Evolutionary conservation across 345 rosid species (phyloP).

Genomic region (Zanthoxylum bungeanum): DNA sequence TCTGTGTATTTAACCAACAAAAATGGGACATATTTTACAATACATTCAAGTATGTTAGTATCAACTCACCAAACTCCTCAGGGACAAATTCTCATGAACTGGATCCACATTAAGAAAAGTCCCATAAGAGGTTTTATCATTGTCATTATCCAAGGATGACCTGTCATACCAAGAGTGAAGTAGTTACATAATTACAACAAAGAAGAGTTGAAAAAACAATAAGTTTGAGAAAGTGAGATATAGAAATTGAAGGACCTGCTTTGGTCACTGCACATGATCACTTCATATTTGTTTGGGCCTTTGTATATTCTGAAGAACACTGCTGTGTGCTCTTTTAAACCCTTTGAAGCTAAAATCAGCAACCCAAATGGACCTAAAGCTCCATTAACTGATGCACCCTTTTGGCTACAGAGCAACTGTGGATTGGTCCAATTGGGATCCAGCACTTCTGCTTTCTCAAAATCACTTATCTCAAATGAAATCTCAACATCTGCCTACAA

Average conservation of each 20-base stretch:
- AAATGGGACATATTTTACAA: neutral
- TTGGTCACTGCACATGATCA: conserved; percentile 84
- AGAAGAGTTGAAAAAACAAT: neutral
- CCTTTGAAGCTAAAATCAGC: conserved; percentile 57
- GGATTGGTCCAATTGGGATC: conserved; percentile 51
- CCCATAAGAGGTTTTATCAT: conserved; percentile 31
- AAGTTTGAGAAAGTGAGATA: neutral
- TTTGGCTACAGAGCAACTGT: conserved; percentile 43
- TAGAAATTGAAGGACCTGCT: conserved; percentile 31
- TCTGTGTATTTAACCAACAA: neutral
- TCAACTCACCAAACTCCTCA: conserved; percentile 36
- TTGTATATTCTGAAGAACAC: conserved; percentile 35
- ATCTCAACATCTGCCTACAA: conserved; percentile 72
- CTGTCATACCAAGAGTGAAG: neutral
- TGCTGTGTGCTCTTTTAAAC: conserved; percentile 54
- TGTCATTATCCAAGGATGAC: conserved; percentile 23
- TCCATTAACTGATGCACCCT: conserved; percentile 44
- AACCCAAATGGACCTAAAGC: conserved; percentile 75
- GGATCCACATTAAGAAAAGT: conserved; percentile 41
- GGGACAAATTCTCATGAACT: conserved; percentile 24
- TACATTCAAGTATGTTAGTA: neutral
- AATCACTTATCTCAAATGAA: conserved; percentile 35
- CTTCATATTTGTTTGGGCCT: conserved; percentile 36
- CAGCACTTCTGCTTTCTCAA: conserved; percentile 45
- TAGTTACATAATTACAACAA: neutral